Evolutionary conservation across 2,329 filamentous ascomycete species (phyloP).

Genomic region (Penicillium sp.): DNA sequence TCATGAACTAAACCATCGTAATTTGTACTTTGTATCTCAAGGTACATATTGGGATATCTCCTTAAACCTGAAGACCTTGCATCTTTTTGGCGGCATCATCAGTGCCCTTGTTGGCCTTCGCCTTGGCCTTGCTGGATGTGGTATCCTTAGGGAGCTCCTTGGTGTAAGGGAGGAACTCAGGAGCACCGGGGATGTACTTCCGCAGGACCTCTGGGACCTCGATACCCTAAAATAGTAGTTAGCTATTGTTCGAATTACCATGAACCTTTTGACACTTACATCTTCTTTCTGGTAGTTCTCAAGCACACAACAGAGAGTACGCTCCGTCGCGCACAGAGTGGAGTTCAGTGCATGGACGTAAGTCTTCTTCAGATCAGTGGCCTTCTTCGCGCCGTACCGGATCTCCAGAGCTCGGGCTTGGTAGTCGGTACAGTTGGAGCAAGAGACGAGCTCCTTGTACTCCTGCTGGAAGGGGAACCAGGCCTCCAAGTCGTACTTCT

Average conservation of each 20-base stretch:
- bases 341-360: constrained; percentile 92
- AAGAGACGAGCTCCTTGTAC: constrained; percentile 96
- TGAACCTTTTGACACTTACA: constrained; percentile 39
- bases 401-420: constrained; percentile 91
- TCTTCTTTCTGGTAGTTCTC: constrained; percentile 95
- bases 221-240: constrained; percentile 50
- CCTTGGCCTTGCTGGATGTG: constrained; percentile 51
- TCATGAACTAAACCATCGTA: not conserved
- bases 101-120: constrained; percentile 25
- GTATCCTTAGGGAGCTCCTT: constrained; percentile 75
- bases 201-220: constrained; percentile 72
- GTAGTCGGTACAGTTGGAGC: constrained; percentile 97
- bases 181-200: constrained; percentile 81
- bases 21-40: not conserved
- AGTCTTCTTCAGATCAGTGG: constrained; percentile 75
- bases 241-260: constrained; percentile 8
- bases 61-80: constrained; percentile 35
- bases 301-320: constrained; percentile 84
- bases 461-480: constrained; percentile 95
- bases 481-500: constrained; percentile 93
- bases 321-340: constrained; percentile 80
- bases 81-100: constrained; percentile 35
- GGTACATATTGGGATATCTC: not conserved
- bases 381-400: constrained; percentile 76
- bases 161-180: constrained; percentile 78